Evolutionary conservation across 768 basidiomycete species (phyloP).

Genomic region (Trametes gibbosa): DNA sequence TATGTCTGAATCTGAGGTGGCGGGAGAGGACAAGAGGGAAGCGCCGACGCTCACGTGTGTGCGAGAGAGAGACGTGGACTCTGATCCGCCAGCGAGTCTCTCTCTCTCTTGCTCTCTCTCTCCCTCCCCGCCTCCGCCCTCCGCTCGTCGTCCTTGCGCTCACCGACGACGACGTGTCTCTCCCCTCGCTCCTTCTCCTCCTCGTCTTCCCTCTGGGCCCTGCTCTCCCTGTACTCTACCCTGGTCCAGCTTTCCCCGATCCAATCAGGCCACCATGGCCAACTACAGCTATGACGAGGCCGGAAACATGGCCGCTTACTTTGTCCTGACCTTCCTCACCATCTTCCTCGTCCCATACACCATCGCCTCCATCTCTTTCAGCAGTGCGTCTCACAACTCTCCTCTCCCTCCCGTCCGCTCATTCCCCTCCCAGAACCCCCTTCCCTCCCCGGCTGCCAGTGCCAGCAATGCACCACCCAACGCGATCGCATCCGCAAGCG

Average conservation of each 20-base stretch:
- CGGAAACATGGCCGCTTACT: conserved; percentile 87
- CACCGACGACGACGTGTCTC: conserved; percentile 12
- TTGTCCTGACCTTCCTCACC: conserved; percentile 85
- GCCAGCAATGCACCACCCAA: conserved; percentile 58
- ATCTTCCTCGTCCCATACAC: conserved; percentile 81
- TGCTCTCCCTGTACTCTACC: conserved; percentile 16
- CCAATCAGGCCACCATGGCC: conserved; percentile 49
- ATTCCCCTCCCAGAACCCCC: conserved; percentile 11
- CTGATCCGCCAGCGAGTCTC: background rate
- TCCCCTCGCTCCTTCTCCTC: conserved; percentile 1
- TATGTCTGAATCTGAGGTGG: too few relatives aligned
- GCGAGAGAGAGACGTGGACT: background rate
- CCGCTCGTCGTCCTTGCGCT: background rate
- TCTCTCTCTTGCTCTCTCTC: background rate
- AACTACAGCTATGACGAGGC: conserved; percentile 85
- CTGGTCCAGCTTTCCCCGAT: background rate
- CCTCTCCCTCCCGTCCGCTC: conserved; percentile 1
- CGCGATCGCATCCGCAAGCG: conserved; percentile 42
- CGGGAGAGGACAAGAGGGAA: background rate
- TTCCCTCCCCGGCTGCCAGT: conserved; percentile 50
- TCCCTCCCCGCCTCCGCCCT: background rate
- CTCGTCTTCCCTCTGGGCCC: background rate
- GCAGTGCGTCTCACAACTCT: conserved; percentile 40
- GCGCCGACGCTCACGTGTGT: conserved; percentile 3
- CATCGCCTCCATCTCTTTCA: conserved; percentile 44